Conservation (phyloP, 2,329 filamentous ascomycete genomes). For the Knufia petricola region DNA sequence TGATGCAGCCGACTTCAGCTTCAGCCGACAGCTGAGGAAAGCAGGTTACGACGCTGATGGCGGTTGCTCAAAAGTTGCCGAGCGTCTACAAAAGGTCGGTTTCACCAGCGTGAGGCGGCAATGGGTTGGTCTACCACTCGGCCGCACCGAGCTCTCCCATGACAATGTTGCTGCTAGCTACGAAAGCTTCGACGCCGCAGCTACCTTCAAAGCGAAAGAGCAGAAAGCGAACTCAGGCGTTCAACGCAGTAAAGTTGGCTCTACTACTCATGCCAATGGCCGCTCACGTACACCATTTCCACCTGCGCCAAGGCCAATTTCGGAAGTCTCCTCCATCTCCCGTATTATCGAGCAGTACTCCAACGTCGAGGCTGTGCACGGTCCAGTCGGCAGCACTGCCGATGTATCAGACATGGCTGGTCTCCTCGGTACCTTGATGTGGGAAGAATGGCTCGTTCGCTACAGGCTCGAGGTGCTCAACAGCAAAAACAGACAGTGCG, state of each 20-base stretch:
- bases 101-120: constrained; percentile 74
- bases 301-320: constrained; percentile 20
- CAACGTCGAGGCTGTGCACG: constrained; percentile 50
- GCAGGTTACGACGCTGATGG: constrained; percentile 81
- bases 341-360: constrained; percentile 24
- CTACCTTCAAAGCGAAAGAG: constrained; percentile 31
- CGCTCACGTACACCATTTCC: constrained; percentile 19
- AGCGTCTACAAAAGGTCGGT: constrained; percentile 61
- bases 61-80: constrained; percentile 65
- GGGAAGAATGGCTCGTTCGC: constrained; percentile 93
- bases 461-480: constrained; percentile 79
- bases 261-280: constrained; percentile 9
- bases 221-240: constrained; percentile 34
- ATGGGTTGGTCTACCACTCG: constrained; percentile 85
- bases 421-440: constrained; percentile 76
- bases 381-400: constrained; percentile 56
- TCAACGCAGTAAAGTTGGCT: constrained; percentile 14
- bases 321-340: constrained; percentile 20
- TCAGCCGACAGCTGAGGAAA: constrained; percentile 79
- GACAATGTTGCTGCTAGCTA: constrained; percentile 14
- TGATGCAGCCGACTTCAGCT: constrained; percentile 59
- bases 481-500: constrained; percentile 39
- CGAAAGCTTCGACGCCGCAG: constrained; percentile 31
- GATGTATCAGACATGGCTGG: constrained; percentile 67
- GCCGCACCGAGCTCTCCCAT: constrained; percentile 27